Percentiles rank a stretch among this genome's conserved stretches.
Conservation (phyloP, 1,284 basidiomycete species). For the Chalciporus sp. region DNA sequence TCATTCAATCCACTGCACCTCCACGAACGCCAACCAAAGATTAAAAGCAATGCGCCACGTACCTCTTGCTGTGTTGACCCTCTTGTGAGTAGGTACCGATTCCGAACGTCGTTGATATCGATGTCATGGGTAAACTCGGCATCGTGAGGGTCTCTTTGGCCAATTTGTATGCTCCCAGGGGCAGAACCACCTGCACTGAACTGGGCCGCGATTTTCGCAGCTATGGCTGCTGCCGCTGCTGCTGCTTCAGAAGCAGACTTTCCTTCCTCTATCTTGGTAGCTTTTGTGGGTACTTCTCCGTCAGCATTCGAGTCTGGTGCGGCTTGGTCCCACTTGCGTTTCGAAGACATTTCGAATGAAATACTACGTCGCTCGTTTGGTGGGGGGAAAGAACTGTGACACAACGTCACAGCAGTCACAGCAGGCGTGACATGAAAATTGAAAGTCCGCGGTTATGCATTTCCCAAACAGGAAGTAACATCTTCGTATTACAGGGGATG, state of each 20-base stretch:
- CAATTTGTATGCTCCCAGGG: constrained; percentile 45
- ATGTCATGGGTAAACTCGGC: constrained; percentile 90
- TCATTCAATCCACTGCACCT: constrained; percentile 1
- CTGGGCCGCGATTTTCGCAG: constrained; percentile 90
- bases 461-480: constrained; percentile 4
- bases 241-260: constrained; percentile 76
- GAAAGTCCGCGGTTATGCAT: constrained; percentile 20
- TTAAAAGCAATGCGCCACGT: constrained; percentile 33
- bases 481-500: too few species aligned
- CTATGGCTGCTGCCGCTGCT: constrained; percentile 83
- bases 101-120: constrained; percentile 96
- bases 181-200: constrained; percentile 53
- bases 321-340: constrained; percentile 75
- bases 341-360: constrained; percentile 51
- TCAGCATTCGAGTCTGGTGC: constrained; percentile 42
- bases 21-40: neutral
- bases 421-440: constrained; percentile 22
- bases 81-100: constrained; percentile 95
- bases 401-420: neutral
- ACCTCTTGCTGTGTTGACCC: constrained; percentile 92
- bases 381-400: constrained; percentile 6
- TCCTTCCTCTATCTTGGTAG: constrained; percentile 54
- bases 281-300: constrained; percentile 45
- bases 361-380: neutral
- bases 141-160: constrained; percentile 70